Evolutionary conservation across 805 yeast genomes (phyloP).

Genomic region (Wickerhamomyces alni): DNA sequence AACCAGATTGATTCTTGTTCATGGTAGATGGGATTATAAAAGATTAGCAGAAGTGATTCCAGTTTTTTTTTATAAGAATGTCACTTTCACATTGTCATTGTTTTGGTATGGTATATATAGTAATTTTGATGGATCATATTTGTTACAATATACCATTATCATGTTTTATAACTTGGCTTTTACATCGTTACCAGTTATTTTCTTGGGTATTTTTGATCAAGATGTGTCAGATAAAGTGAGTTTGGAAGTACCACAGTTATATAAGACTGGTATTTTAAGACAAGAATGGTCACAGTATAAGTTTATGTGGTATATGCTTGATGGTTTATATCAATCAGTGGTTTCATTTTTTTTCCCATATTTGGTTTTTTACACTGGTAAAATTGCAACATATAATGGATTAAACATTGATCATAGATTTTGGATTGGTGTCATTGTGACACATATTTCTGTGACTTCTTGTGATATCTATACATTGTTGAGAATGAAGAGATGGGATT

Average conservation of each 20-base stretch:
- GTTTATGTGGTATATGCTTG: slow-evolving; percentile 69
- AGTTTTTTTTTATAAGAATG: slow-evolving; percentile 73
- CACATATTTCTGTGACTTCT: slow-evolving; percentile 58
- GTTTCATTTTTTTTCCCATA: slow-evolving; percentile 73
- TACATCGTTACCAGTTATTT: slow-evolving; percentile 75
- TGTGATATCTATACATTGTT: slow-evolving; percentile 61
- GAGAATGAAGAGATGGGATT: slow-evolving; percentile 79
- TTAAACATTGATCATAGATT: slow-evolving; percentile 64
- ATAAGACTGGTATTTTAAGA: slow-evolving; percentile 66
- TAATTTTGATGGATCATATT: slow-evolving; percentile 74
- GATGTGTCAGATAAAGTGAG: slow-evolving; percentile 70
- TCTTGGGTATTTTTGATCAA: slow-evolving; percentile 75
- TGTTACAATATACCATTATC: slow-evolving; percentile 72
- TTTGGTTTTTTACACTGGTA: slow-evolving; percentile 38
- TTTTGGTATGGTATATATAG: slow-evolving; percentile 77
- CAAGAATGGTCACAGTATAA: slow-evolving; percentile 64
- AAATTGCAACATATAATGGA: slow-evolving; percentile 46
- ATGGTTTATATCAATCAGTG: slow-evolving; percentile 71
- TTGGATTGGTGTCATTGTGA: slow-evolving; percentile 63
- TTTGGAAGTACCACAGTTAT: slow-evolving; percentile 66
- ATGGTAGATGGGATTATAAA: slow-evolving; percentile 85
- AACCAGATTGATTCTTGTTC: slow-evolving; percentile 60
- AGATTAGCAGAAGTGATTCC: slow-evolving; percentile 82
- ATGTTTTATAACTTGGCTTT: slow-evolving; percentile 81
- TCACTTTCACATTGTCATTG: slow-evolving; percentile 63